phyloP scores from a whole-genome alignment of 2,329 filamentous ascomycete species.

The Kalmusia sp. region DNA sequence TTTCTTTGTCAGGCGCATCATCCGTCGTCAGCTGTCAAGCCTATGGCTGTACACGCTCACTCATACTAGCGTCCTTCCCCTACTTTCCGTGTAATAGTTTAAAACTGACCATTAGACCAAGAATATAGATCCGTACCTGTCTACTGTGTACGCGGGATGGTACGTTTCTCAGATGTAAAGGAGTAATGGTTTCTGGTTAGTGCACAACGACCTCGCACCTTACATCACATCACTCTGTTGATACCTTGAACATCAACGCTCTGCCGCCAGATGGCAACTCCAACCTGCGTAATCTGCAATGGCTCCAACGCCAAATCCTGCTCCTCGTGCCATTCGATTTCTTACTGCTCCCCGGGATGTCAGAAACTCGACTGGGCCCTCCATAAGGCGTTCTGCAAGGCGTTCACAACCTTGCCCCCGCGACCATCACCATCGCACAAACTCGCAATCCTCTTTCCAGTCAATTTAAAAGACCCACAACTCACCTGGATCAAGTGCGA shows the following conservation, averaged over 20 bases:
- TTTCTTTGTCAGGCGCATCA: too few species aligned
- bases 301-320: background rate
- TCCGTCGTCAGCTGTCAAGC: too few species aligned
- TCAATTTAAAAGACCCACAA: background rate
- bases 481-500: conserved; percentile 14
- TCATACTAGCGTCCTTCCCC: too few species aligned
- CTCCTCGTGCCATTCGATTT: conserved; percentile 1
- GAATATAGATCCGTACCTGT: too few species aligned
- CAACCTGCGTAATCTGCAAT: background rate
- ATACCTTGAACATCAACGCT: background rate
- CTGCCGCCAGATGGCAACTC: background rate
- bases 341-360: background rate
- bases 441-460: background rate
- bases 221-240: background rate
- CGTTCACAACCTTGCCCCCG: background rate
- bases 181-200: too few species aligned
- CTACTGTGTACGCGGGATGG: too few species aligned
- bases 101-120: too few species aligned
- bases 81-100: too few species aligned
- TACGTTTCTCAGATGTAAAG: too few species aligned
- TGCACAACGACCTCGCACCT: too few species aligned
- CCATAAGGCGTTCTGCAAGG: conserved; percentile 1
- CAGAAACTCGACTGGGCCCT: background rate
- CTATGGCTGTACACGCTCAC: too few species aligned
- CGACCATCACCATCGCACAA: background rate